A percentile compares a stretch with the other conserved stretches of the same genome.
Evolutionary conservation across 2,329 filamentous ascomycete genomes (phyloP).

Genomic region (Cordyceps tenuipes): DNA sequence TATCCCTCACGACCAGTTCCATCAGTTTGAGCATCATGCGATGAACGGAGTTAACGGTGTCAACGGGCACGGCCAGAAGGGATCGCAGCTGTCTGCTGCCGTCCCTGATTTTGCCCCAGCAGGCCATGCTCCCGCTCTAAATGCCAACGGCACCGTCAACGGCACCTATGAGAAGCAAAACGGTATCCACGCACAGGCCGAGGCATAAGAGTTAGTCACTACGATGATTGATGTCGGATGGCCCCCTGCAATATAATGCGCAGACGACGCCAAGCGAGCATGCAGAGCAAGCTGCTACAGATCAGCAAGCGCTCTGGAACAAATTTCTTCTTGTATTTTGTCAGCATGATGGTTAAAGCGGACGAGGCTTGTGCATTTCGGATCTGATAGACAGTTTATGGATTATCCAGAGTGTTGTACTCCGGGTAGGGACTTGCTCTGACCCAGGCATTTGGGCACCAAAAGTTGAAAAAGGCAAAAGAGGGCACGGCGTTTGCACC

Average conservation of each 20-base stretch:
- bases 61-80: slow-evolving; percentile 21
- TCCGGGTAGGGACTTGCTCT: not conserved
- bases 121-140: slow-evolving; percentile 6
- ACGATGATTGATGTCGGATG: too few species aligned
- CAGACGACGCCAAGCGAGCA: not conserved
- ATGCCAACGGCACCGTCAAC: slow-evolving; percentile 15
- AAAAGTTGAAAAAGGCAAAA: slow-evolving; percentile 7
- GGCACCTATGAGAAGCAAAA: slow-evolving; percentile 20
- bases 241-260: not conserved
- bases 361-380: slow-evolving; percentile 2
- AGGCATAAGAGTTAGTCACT: not conserved
- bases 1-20: slow-evolving; percentile 21
- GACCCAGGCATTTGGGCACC: slow-evolving; percentile 2
- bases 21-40: slow-evolving; percentile 27
- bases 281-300: not conserved
- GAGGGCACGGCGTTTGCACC: slow-evolving; percentile 7
- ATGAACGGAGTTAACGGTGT: slow-evolving; percentile 15
- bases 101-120: slow-evolving; percentile 33
- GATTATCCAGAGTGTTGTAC: not conserved
- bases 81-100: slow-evolving; percentile 29
- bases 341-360: slow-evolving; percentile 7
- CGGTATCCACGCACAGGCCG: slow-evolving; percentile 20
- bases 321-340: slow-evolving; percentile 3
- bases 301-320: not conserved
- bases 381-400: slow-evolving; percentile 4